Evolutionary conservation across 106 monocot species (phyloP), one percentile per base, ranked within the genome.

Genomic region (Acorus calamus): DNA sequence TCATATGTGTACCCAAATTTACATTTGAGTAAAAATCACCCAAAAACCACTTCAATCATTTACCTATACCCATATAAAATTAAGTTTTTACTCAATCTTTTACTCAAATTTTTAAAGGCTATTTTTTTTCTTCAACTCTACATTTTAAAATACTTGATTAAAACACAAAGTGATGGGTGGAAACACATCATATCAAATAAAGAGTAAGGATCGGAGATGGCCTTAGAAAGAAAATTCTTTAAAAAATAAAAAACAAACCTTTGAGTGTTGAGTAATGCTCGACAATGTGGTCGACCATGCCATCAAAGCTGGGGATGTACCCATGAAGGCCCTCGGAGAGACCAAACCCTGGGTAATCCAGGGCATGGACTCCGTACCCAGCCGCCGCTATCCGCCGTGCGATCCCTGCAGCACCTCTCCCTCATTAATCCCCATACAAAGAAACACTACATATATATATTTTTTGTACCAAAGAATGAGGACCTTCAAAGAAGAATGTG

Each of bases 401-500:
- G 66, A 96, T 71, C 11, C 96, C 96, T 96, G 74, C 28, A 28
- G 28, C 28, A 28, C 42, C 4, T 42, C 14, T 59, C 42, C 44
- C 28, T 59, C 9, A 28, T 42, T 59, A 42, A 6, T 41, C 41
- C 6, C 42, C 41, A 42, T 4, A 42, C 14, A 28, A 8, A 3
- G 0, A 10, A 6, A 14, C n/a, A 11, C 0, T 44, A 6, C 6
- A 4, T 3, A 8, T 60, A 44, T 60, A 4, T 6, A 45, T 41
- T 43, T 8, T 11, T n/a, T 3, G 14, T 2, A 45, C 43, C 10
- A 2, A 42, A 65, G 13, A 14, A 11, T 8, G 9, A 8, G 41
- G 8, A 88, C 96, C 96, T 81, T 98, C 96, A 46, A 98, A 98
- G 80, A 98, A 98, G 75, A 98, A 98, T 6, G 96, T 98, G 72